Conservation (phyloP, 2,329 filamentous ascomycete species). For the Nothophaeocryptopus gaeumannii region DNA sequence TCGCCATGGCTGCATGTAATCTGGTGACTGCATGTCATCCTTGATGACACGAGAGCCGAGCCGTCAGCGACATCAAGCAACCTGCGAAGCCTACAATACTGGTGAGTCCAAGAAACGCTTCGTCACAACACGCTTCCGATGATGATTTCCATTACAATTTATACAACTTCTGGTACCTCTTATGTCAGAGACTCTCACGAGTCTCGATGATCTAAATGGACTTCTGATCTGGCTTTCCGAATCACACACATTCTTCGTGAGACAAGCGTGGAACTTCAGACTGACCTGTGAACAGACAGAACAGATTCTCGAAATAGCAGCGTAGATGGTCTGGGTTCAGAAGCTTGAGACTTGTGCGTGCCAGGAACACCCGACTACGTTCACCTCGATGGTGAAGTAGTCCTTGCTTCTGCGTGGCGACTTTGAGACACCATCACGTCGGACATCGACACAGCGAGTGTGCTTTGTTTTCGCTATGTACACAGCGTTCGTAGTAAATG, state of each 20-base stretch:
- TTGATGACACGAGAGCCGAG: background rate
- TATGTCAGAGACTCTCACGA: slow-evolving; percentile 67
- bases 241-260: background rate
- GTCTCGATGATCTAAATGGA: slow-evolving; percentile 77
- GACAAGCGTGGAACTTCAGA: background rate
- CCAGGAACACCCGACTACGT: slow-evolving; percentile 2
- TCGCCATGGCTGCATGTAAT: background rate
- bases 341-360: slow-evolving; percentile 8
- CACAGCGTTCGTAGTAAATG: no score
- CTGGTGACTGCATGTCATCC: background rate
- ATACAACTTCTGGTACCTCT: slow-evolving; percentile 91
- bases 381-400: background rate
- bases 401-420: no score
- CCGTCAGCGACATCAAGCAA: background rate
- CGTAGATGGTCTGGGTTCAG: background rate
- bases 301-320: background rate
- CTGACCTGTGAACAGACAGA: background rate
- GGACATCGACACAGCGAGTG: no score
- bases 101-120: background rate
- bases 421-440: no score
- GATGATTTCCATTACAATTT: slow-evolving; percentile 37
- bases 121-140: slow-evolving; percentile 2
- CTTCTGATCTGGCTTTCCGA: slow-evolving; percentile 61
- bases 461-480: no score
- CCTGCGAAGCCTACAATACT: background rate